Conservation (phyloP, 257 asterid species). For the Linaria vulgaris region DNA sequence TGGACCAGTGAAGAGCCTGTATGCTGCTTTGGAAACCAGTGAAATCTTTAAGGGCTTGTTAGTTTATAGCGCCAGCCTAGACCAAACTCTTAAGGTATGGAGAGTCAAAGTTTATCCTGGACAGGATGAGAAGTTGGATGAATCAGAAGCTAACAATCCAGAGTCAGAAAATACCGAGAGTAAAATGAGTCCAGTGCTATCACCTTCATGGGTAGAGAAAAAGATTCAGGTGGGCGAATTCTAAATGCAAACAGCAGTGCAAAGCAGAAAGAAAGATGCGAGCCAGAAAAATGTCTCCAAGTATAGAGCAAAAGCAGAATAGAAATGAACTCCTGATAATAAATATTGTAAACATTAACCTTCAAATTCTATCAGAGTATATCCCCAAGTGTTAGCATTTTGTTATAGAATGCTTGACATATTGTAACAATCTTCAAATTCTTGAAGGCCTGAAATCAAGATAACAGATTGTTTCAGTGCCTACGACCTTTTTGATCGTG, state of each 20-base stretch:
- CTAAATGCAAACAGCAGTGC: background rate
- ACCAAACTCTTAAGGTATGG: constrained; percentile 77
- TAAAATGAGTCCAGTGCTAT: constrained; percentile 59
- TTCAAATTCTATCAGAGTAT: background rate
- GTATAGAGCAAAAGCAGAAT: background rate
- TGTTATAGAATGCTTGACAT: background rate
- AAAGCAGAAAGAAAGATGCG: background rate
- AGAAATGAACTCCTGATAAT: background rate
- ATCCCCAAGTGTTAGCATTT: background rate
- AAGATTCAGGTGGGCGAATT: constrained; percentile 51
- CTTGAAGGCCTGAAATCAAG: background rate
- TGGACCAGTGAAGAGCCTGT: constrained; percentile 70
- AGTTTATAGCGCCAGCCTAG: constrained; percentile 69
- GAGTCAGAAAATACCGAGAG: constrained; percentile 29
- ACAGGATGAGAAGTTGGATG: constrained; percentile 36
- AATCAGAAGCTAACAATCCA: constrained; percentile 26
- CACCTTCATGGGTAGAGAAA: constrained; percentile 81
- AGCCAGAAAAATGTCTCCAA: background rate
- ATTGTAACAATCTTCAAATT: too few species aligned
- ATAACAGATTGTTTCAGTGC: background rate
- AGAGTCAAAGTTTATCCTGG: constrained; percentile 49
- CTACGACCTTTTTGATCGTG: background rate
- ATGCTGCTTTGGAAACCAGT: constrained; percentile 52
- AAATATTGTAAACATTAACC: background rate
- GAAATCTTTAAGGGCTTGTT: constrained; percentile 39